Conservation (phyloP, 164 flowering plant species). For the Annona squamosa region DNA sequence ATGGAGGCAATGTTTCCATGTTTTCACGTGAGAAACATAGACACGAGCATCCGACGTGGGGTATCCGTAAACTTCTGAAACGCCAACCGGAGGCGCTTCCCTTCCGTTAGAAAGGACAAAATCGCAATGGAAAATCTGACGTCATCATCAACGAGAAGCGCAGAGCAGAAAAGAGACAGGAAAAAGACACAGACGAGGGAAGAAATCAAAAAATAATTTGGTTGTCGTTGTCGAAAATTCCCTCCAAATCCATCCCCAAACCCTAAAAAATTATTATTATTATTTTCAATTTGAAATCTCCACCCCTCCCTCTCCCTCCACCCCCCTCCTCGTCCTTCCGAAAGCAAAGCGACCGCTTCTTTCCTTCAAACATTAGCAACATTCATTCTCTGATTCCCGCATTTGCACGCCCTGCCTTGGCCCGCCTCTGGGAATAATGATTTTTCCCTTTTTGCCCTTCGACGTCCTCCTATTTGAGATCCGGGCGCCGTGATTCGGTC, state of each 20-base stretch:
- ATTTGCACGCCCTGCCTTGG: constrained; percentile 8
- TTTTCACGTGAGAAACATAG: too few species aligned
- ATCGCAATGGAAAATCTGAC: too few species aligned
- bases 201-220: too few species aligned
- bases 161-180: too few species aligned
- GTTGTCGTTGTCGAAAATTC: not conserved
- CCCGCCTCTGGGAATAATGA: constrained; percentile 1
- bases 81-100: too few species aligned
- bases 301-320: not conserved
- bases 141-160: too few species aligned
- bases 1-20: too few species aligned
- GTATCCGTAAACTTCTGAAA: too few species aligned
- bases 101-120: too few species aligned
- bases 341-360: not conserved
- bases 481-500: not conserved
- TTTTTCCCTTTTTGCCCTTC: constrained; percentile 1
- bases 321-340: not conserved
- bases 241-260: not conserved
- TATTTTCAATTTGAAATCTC: constrained; percentile 15
- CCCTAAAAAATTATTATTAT: not conserved
- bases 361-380: constrained; percentile 12
- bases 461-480: constrained; percentile 3
- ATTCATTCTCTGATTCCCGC: constrained; percentile 13
- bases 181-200: too few species aligned
- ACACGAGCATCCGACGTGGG: too few species aligned